A percentile compares a stretch with the other conserved stretches of the same genome.
These are phyloP conservation scores for Trametes sp. DNA, from an alignment of 1,284 basidiomycete genomes.

Conservation along the genomic window DNA sequence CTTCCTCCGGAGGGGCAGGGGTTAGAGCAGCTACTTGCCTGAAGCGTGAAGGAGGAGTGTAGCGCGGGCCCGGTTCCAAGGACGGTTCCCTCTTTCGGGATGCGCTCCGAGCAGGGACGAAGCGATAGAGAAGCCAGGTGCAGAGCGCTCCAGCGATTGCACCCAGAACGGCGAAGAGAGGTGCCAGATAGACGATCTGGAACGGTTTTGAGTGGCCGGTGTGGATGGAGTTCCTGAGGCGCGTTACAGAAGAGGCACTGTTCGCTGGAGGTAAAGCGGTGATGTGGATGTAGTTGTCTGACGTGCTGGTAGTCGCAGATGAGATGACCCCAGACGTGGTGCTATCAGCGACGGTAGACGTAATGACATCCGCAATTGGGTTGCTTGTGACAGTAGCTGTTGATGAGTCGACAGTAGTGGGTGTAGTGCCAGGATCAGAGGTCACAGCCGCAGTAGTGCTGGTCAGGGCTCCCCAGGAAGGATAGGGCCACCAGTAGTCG, in stretches of 20 bases:
- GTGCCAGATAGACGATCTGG: slow-evolving; percentile 48
- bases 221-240: slow-evolving; percentile 28
- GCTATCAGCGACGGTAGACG: too few species aligned
- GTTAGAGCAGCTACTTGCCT: not conserved
- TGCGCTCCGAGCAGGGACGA: slow-evolving; percentile 22
- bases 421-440: not conserved
- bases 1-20: not conserved
- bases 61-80: slow-evolving; percentile 49
- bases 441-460: not conserved
- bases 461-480: slow-evolving; percentile 27
- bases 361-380: not conserved
- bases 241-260: slow-evolving; percentile 36
- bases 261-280: slow-evolving; percentile 51
- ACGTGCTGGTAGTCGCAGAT: slow-evolving; percentile 12
- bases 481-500: slow-evolving; percentile 39
- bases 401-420: not conserved
- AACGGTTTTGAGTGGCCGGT: slow-evolving; percentile 28
- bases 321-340: slow-evolving; percentile 10
- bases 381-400: slow-evolving; percentile 2
- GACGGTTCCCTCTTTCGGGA: slow-evolving; percentile 18
- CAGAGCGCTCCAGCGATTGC: slow-evolving; percentile 44
- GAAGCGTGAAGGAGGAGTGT: slow-evolving; percentile 38
- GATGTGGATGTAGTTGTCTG: slow-evolving; percentile 38
- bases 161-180: slow-evolving; percentile 50
- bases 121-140: slow-evolving; percentile 38